Evolutionary conservation across 2,329 filamentous ascomycete genomes (phyloP), one percentile per base, ranked within the genome.

Genomic region (Xylaria sp.): DNA sequence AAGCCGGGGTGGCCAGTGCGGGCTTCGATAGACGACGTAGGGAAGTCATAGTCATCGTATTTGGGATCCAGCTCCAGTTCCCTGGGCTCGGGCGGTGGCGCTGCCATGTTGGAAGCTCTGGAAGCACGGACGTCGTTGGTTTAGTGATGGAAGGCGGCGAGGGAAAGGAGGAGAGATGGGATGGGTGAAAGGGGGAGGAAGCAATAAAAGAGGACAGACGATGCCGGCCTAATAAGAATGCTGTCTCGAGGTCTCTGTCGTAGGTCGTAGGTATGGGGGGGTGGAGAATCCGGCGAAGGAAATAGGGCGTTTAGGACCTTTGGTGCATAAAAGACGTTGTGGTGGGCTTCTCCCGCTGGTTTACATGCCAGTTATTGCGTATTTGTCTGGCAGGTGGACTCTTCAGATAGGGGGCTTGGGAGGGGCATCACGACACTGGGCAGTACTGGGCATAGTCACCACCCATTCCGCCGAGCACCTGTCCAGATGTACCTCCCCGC

Each of bases 1-100:
- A 97, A 89, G 80, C 96, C 96, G 71, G 95, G 91, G 82, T 98
- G 94, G 74, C 96, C 96, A 76, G 86, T 84, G 79, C 91, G 88
- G 56, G 87, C 81, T 75, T 89, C 88, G 65, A 92, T 25, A 88
- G 56, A 93, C 89, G 88, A 91, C 73, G 91, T 93, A 72, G 96
- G 96, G 85, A 89, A 98, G 83, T 98, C 94, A 83, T 96, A 98
- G 85, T 97, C 82, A 84, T 98, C 96, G 86, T 98, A 97, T 85
- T 97, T 98, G 81, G 93, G 87, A 82, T 97, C 91, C 77, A 94
- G 80, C 80, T 89, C 84, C 83, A 89, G 84, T 77, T 79, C 18
- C 13, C 5, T 80, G 77, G 64, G 64, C 28, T 70, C 65, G 70
- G 74, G 60, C 61, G 69, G 71, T 48, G 70, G 60, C 58, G 72